phyloP scores from a whole-genome alignment of 108 stramenopile species.

The Mayamaea pseudoterrestris region DNA sequence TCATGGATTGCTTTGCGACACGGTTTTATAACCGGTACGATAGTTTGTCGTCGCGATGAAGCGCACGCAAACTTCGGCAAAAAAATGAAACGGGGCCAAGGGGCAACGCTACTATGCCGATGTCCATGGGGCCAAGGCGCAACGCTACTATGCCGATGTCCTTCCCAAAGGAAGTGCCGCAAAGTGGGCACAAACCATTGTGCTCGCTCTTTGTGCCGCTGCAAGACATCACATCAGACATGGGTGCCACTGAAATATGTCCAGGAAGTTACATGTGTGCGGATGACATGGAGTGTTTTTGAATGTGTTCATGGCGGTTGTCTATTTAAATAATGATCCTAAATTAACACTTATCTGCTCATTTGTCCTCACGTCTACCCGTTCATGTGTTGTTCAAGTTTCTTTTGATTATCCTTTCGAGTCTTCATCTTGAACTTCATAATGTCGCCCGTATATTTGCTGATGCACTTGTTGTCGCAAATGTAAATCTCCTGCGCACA shows the following conservation, averaged over 20 bases:
- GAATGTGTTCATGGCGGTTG: neutral
- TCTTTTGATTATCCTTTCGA: constrained; percentile 76
- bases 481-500: constrained; percentile 96
- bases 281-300: no score
- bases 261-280: constrained; percentile 45
- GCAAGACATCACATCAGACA: constrained; percentile 39
- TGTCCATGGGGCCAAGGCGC: constrained; percentile 28
- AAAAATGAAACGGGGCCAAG: no score
- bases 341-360: neutral
- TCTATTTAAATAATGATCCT: neutral
- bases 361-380: constrained; percentile 57
- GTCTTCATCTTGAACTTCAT: constrained; percentile 87
- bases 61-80: no score
- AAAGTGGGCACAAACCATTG: constrained; percentile 24
- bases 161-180: constrained; percentile 18
- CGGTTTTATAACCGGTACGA: no score
- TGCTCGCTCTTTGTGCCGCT: constrained; percentile 29
- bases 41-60: no score
- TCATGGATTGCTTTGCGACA: no score
- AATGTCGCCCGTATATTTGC: constrained; percentile 84
- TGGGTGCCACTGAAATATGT: constrained; percentile 42
- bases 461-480: constrained; percentile 86
- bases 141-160: constrained; percentile 30
- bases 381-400: constrained; percentile 82
- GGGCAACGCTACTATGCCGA: constrained; percentile 34